Conservation (phyloP, 2,329 filamentous ascomycete genomes). For the Monosporascus sp. region DNA sequence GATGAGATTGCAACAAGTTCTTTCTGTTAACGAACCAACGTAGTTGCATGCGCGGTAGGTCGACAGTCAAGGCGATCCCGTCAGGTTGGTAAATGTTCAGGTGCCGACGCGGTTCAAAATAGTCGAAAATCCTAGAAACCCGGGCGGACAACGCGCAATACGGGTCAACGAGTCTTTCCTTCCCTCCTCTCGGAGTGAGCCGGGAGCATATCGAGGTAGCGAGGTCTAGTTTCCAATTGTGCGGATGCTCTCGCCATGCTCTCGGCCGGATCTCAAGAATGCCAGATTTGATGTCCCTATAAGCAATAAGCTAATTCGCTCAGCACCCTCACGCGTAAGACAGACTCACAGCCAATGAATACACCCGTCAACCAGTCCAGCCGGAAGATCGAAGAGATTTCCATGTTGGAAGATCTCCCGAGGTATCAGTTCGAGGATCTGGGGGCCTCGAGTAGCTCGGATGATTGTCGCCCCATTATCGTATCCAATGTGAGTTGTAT, state of each 20-base stretch:
- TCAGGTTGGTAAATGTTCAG: slow-evolving; percentile 43
- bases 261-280: slow-evolving; percentile 46
- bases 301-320: slow-evolving; percentile 2
- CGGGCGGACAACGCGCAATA: slow-evolving; percentile 32
- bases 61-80: slow-evolving; percentile 31
- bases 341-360: slow-evolving; percentile 55
- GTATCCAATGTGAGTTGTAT: slow-evolving; percentile 51
- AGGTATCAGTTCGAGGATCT: slow-evolving; percentile 30
- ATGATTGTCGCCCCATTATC: slow-evolving; percentile 36
- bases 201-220: slow-evolving; percentile 11
- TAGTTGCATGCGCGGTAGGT: slow-evolving; percentile 47
- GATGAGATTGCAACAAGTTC: slow-evolving; percentile 37
- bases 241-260: slow-evolving; percentile 20
- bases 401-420: slow-evolving; percentile 21
- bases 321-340: background rate
- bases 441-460: slow-evolving; percentile 25
- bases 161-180: slow-evolving; percentile 41
- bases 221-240: slow-evolving; percentile 32
- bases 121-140: slow-evolving; percentile 38
- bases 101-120: slow-evolving; percentile 39
- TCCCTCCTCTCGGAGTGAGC: background rate
- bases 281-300: slow-evolving; percentile 19
- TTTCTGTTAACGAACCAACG: slow-evolving; percentile 43
- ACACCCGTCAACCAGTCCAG: slow-evolving; percentile 42
- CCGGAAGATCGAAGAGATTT: slow-evolving; percentile 42